These are phyloP conservation scores for Xerocomellus intermedius DNA, from an alignment of 768 basidiomycete genomes.

Conservation along the genomic window DNA sequence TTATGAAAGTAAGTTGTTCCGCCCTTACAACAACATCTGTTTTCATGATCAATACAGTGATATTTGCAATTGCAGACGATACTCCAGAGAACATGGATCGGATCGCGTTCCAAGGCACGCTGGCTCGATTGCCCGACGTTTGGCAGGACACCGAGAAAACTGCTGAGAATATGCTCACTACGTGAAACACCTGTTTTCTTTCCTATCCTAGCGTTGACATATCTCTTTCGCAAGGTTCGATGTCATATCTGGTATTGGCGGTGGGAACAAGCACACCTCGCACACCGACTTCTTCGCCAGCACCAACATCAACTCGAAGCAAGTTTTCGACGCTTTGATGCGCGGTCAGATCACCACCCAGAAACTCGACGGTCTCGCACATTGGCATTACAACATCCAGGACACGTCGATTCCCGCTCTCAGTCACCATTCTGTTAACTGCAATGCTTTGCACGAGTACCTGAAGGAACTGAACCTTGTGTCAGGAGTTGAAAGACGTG, in stretches of 20 bases:
- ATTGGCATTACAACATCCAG: constrained; percentile 55
- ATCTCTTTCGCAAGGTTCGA: constrained; percentile 50
- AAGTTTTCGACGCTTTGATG: constrained; percentile 52
- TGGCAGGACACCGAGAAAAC: constrained; percentile 53
- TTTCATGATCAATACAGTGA: constrained; percentile 33
- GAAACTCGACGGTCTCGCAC: constrained; percentile 39
- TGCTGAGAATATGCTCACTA: constrained; percentile 57
- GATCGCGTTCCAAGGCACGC: constrained; percentile 43
- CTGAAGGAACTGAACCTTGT: constrained; percentile 46
- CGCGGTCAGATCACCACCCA: constrained; percentile 46
- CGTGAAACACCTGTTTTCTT: constrained; percentile 38
- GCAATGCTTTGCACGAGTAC: constrained; percentile 35
- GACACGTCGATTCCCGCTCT: constrained; percentile 45
- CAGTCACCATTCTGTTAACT: constrained; percentile 36
- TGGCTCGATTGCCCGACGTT: constrained; percentile 54
- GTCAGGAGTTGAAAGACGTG: constrained; percentile 36
- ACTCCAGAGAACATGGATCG: constrained; percentile 35
- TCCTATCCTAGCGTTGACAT: not conserved
- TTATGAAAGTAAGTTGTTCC: constrained; percentile 52
- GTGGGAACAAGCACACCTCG: constrained; percentile 41
- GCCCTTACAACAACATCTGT: not conserved
- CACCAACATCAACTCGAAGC: constrained; percentile 47
- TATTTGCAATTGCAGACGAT: constrained; percentile 35
- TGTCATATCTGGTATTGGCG: constrained; percentile 52
- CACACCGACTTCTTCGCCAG: constrained; percentile 61